Conservation (phyloP, 2,329 filamentous ascomycete genomes). For the Sclerotinia borealis region DNA sequence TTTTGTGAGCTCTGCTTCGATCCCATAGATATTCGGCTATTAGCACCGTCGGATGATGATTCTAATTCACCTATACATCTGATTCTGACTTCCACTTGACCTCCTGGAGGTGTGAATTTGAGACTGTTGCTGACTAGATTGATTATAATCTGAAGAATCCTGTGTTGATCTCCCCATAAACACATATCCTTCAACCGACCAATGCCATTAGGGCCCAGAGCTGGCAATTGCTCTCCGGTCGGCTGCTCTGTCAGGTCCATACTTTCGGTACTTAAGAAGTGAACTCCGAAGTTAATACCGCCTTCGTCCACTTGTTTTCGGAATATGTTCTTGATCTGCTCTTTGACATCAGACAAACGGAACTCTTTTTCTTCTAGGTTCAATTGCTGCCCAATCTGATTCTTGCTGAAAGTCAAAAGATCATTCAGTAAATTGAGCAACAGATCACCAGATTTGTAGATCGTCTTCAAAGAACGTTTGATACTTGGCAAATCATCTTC, state of each 20-base stretch:
- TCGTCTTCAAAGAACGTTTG: conserved; percentile 76
- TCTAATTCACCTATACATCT: conserved; percentile 58
- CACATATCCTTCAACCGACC: conserved; percentile 74
- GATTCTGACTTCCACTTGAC: conserved; percentile 70
- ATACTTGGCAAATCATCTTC: conserved; percentile 74
- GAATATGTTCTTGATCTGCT: conserved; percentile 81
- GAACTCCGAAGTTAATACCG: conserved; percentile 65
- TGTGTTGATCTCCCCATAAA: conserved; percentile 86
- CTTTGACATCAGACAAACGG: conserved; percentile 72
- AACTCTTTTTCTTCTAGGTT: conserved; percentile 82
- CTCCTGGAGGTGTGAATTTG: conserved; percentile 79
- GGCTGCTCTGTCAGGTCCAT: conserved; percentile 15
- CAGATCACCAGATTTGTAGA: conserved; percentile 84
- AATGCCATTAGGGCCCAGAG: conserved; percentile 57
- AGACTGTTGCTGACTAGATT: conserved; percentile 87
- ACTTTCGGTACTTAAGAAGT: conserved; percentile 54
- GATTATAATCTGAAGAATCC: conserved; percentile 88
- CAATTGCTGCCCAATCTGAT: conserved; percentile 82
- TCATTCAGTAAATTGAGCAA: conserved; percentile 83
- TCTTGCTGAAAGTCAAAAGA: conserved; percentile 87
- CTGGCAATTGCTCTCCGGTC: conserved; percentile 39
- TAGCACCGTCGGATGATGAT: conserved; percentile 13
- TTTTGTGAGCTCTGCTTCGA: conserved; percentile 29
- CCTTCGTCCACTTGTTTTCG: conserved; percentile 75
- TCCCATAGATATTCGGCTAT: conserved; percentile 21